Base-by-base conservation (phyloP, 495 filamentous ascomycete genomes). In the Poronia punctata region DNA sequence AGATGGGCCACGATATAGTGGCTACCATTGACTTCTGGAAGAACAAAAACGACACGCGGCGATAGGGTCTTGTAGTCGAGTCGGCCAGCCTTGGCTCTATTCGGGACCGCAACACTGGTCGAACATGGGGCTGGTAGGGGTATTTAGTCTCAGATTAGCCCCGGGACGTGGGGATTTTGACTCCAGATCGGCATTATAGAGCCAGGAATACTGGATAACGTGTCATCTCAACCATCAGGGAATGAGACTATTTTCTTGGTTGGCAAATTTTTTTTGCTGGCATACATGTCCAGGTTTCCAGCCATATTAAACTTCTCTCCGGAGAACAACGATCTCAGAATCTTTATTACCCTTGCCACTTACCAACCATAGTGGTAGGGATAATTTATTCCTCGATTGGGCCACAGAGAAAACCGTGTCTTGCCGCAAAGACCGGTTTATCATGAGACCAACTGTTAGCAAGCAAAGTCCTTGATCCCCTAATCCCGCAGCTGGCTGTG, bases 1-100 rank as follows among this genome's bases (percentile, higher is more conserved):
- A 99, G 56, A 62, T 67, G n/a, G 89, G 92, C 29, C 83, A 93
- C 54, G 93, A 99, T 58, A 81, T 96, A 30, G 82, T 99, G 40
- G 88, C 88, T 44, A 88, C 86, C 41, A 79, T 99, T 59, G 93
- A 99, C 65, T 99, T 99, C 68, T 98, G 92, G 92, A 84, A 76
- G 62, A 75, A 71, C 53, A 67, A 64, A 46, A 66, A 64, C 14
- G 63, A 67, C 32, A 43, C 53, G 20, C 42, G 35, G 2, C 3
- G 35, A 23, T n/a, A 38, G 3, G 9, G 35, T 27, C 22, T 7
- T 22, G 12, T 3, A 20, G 33, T 28, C 15, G 24, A 23, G 14
- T 43, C n/a, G n/a, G n/a, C n/a, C n/a, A n/a, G n/a, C n/a, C n/a
- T n/a, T n/a, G n/a, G n/a, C n/a, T n/a, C n/a, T n/a, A n/a, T n/a